Conservation (phyloP, 768 basidiomycete species). For the Infundibulicybe gibba region DNA sequence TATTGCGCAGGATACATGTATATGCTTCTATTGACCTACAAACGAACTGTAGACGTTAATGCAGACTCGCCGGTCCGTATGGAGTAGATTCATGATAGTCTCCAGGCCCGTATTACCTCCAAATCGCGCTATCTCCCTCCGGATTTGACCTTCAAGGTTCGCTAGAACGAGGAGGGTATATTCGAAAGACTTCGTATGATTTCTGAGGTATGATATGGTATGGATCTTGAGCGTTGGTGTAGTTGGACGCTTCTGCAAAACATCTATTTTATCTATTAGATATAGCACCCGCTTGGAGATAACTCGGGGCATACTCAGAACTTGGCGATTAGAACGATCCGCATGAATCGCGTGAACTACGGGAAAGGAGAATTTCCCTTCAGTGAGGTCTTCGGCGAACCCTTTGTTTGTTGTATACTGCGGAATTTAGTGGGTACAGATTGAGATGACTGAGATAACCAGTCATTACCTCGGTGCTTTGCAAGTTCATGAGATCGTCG, state of each 20-base stretch:
- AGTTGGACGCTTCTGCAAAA: slow-evolving; percentile 84
- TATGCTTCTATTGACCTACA: neutral
- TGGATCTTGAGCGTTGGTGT: slow-evolving; percentile 80
- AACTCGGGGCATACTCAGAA: slow-evolving; percentile 65
- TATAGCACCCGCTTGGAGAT: neutral
- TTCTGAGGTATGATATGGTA: slow-evolving; percentile 73
- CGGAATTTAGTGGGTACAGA: neutral
- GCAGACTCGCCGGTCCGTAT: slow-evolving; percentile 22
- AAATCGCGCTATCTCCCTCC: slow-evolving; percentile 62
- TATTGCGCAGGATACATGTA: no score
- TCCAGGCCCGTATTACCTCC: slow-evolving; percentile 74
- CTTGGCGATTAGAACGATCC: slow-evolving; percentile 69
- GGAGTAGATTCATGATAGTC: slow-evolving; percentile 50
- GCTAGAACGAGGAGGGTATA: slow-evolving; percentile 76
- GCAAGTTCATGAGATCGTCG: slow-evolving; percentile 96
- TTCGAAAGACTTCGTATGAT: slow-evolving; percentile 79
- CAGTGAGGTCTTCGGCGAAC: slow-evolving; percentile 91
- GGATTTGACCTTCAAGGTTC: slow-evolving; percentile 63
- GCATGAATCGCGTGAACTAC: slow-evolving; percentile 87
- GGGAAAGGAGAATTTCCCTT: slow-evolving; percentile 98
- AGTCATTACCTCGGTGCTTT: slow-evolving; percentile 67
- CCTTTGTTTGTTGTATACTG: slow-evolving; percentile 85
- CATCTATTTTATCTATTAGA: slow-evolving; percentile 45
- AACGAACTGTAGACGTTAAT: neutral
- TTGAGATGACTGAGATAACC: slow-evolving; percentile 6